Percentiles rank a stretch among this genome's conserved stretches.
Evolutionary conservation across 148 eudicot genomes (phyloP).

Genomic region (Gaultheria prostrata): DNA sequence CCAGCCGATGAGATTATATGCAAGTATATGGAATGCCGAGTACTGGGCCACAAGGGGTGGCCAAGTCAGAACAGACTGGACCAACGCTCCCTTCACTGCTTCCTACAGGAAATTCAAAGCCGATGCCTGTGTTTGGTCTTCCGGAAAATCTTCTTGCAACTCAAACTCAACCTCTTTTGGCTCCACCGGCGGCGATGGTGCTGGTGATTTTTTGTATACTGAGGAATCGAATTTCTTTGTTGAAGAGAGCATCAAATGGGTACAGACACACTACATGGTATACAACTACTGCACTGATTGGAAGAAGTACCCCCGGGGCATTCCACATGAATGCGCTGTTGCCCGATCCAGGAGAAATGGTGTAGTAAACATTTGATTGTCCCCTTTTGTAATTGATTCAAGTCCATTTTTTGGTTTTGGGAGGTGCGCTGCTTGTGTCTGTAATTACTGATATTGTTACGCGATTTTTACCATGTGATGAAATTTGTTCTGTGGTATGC

Average conservation of each 20-base stretch:
- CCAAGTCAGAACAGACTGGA: slow-evolving; percentile 20
- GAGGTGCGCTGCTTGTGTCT: neutral
- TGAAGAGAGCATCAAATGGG: slow-evolving; percentile 25
- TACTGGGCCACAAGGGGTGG: slow-evolving; percentile 29
- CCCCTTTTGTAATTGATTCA: neutral
- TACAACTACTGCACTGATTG: slow-evolving; percentile 23
- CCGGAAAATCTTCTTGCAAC: slow-evolving; percentile 23
- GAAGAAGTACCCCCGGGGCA: slow-evolving; percentile 18
- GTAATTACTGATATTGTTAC: neutral
- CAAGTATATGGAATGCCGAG: slow-evolving; percentile 29
- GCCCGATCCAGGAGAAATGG: neutral
- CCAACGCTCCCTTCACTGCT: slow-evolving; percentile 27
- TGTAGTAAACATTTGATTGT: neutral
- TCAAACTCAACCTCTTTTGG: neutral
- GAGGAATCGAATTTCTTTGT: slow-evolving; percentile 19
- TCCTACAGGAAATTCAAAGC: slow-evolving; percentile 21
- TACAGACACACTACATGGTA: slow-evolving; percentile 17
- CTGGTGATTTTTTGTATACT: neutral
- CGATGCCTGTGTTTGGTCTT: slow-evolving; percentile 21
- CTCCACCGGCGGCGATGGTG: neutral
- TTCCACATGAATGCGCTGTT: slow-evolving; percentile 19
- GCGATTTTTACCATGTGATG: neutral
- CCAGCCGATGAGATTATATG: slow-evolving; percentile 22
- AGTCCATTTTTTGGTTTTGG: neutral
- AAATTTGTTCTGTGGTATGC: neutral